Conservation (phyloP, 345 rosid genomes). For the Microcos paniculata region DNA sequence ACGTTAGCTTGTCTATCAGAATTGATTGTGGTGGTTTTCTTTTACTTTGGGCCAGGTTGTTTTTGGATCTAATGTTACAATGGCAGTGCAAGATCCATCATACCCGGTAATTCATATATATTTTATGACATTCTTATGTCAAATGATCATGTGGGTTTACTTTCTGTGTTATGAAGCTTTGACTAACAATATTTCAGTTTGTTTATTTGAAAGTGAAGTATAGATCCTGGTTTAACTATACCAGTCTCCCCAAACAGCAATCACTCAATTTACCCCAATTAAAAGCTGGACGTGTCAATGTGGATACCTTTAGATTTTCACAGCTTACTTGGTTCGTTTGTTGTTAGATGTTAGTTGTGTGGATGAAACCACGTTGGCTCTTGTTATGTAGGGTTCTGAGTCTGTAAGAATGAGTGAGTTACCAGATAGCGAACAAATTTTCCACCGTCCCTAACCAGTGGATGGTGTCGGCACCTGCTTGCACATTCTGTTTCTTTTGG, state of each 20-base stretch:
- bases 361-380: neutral
- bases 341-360: neutral
- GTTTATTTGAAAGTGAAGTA: neutral
- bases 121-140: neutral
- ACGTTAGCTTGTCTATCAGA: neutral
- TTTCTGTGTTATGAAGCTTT: neutral
- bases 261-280: neutral
- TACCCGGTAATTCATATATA: slow-evolving; percentile 66
- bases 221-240: neutral
- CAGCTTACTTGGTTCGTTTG: neutral
- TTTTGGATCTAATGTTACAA: slow-evolving; percentile 77
- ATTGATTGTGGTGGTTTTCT: slow-evolving; percentile 5
- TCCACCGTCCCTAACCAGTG: neutral
- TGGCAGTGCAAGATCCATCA: slow-evolving; percentile 98
- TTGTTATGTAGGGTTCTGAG: neutral
- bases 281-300: neutral
- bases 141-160: neutral
- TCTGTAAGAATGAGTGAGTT: neutral
- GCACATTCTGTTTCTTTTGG: slow-evolving; percentile 16
- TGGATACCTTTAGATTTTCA: neutral
- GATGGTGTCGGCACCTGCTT: neutral
- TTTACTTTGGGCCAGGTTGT: slow-evolving; percentile 48
- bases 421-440: neutral
- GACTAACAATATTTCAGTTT: neutral
- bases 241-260: neutral